Evolutionary conservation across 2,329 filamentous ascomycete species (phyloP).

Genomic region (Clarireedia monteithiana): DNA sequence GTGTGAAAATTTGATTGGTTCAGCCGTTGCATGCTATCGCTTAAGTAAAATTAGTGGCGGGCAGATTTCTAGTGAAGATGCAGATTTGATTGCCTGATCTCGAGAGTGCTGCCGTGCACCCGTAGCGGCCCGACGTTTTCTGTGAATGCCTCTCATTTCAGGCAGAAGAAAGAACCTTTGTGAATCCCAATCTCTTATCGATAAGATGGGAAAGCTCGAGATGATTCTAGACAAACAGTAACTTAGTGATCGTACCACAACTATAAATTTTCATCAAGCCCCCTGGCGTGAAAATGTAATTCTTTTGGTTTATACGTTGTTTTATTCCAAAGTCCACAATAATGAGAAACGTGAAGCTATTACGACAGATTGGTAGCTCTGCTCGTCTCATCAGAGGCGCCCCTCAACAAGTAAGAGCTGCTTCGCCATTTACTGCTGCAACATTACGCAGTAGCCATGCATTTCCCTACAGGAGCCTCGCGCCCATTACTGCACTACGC

Average conservation of each 20-base stretch:
- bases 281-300: neutral
- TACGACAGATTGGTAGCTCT: slow-evolving; percentile 22
- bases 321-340: neutral
- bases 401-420: slow-evolving; percentile 11
- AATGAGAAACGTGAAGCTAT: slow-evolving; percentile 17
- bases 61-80: neutral
- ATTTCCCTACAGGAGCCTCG: slow-evolving; percentile 22
- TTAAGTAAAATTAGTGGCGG: slow-evolving; percentile 1
- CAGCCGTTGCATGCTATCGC: neutral
- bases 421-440: slow-evolving; percentile 4
- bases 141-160: neutral
- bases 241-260: neutral
- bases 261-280: neutral
- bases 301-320: neutral
- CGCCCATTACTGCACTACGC: slow-evolving; percentile 38
- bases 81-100: neutral
- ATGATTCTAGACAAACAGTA: slow-evolving; percentile 3
- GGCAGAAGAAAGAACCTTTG: neutral
- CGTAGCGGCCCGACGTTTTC: neutral
- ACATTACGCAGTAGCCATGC: slow-evolving; percentile 9
- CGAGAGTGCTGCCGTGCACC: neutral
- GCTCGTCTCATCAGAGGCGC: slow-evolving; percentile 20
- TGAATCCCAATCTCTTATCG: neutral
- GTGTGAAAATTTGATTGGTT: slow-evolving; percentile 9
- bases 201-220: slow-evolving; percentile 4